Evolutionary conservation across 1,284 basidiomycete genomes (phyloP).

Genomic region (Omphalotus olearius): DNA sequence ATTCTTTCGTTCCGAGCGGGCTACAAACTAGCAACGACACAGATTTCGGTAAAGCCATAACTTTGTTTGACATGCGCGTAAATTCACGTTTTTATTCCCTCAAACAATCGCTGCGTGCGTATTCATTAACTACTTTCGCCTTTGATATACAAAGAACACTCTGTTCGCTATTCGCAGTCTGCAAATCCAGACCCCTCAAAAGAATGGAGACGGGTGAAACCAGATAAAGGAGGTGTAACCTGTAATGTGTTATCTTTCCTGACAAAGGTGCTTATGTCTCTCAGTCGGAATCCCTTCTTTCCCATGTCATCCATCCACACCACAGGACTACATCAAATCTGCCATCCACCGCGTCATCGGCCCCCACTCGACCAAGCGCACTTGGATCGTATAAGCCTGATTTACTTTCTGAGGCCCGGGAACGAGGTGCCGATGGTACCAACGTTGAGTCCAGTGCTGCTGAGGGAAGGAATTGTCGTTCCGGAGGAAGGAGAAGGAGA

Average conservation of each 20-base stretch:
- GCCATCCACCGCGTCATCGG: slow-evolving; percentile 47
- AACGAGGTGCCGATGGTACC: slow-evolving; percentile 22
- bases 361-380: slow-evolving; percentile 44
- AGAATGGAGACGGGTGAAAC: slow-evolving; percentile 26
- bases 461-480: slow-evolving; percentile 18
- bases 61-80: too few relatives aligned
- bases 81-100: slow-evolving; percentile 23
- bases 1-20: too few relatives aligned
- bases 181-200: slow-evolving; percentile 22
- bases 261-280: slow-evolving; percentile 15
- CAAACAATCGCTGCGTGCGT: slow-evolving; percentile 21
- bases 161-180: slow-evolving; percentile 19
- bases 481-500: slow-evolving; percentile 14
- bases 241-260: slow-evolving; percentile 20
- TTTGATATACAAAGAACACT: not conserved
- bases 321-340: slow-evolving; percentile 30
- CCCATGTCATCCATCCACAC: not conserved
- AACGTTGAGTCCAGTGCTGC: slow-evolving; percentile 21
- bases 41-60: not conserved
- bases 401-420: slow-evolving; percentile 23
- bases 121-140: too few relatives aligned
- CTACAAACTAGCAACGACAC: too few relatives aligned
- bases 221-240: slow-evolving; percentile 22
- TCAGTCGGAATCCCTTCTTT: not conserved
- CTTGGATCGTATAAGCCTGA: slow-evolving; percentile 20